These are phyloP conservation scores for Purshia tridentata DNA, from an alignment of 306 rosid species.

Conservation along the genomic window DNA sequence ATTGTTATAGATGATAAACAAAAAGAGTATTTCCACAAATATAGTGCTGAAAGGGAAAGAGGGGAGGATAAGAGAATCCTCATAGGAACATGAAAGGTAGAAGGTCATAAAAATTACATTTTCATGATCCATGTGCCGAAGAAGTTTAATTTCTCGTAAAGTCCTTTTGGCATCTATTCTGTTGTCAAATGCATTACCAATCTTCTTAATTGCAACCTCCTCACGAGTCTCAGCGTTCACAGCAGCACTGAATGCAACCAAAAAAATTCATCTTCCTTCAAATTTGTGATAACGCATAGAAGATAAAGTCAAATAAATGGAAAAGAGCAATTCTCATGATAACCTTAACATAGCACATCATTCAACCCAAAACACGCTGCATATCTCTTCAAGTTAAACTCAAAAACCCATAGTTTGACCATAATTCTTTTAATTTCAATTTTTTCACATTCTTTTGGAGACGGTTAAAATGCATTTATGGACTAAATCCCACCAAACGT, in stretches of 20 bases:
- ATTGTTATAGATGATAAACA: not conserved
- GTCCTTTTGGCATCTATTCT: conserved; percentile 94
- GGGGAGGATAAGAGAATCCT: conserved; percentile 1
- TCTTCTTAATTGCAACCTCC: conserved; percentile 97
- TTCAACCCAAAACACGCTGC: conserved; percentile 2
- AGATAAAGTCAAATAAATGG: conserved; percentile 24
- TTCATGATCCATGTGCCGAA: conserved; percentile 87
- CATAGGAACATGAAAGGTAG: conserved; percentile 16
- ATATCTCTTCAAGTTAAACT: not conserved
- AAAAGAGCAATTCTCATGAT: conserved; percentile 9
- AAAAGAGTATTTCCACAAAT: not conserved
- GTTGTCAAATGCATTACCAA: conserved; percentile 97
- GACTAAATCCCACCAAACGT: not conserved
- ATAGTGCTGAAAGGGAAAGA: not conserved
- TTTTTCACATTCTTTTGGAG: not conserved
- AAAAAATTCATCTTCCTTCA: conserved; percentile 28
- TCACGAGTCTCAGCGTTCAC: conserved; percentile 72
- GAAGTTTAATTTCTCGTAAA: conserved; percentile 93
- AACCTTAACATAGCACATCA: conserved; percentile 6
- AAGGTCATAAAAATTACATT: conserved; percentile 55
- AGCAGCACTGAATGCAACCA: conserved; percentile 76
- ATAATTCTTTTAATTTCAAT: not conserved
- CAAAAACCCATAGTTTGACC: not conserved
- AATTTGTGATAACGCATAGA: conserved; percentile 29
- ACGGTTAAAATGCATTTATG: not conserved